Evolutionary conservation across 768 basidiomycete species (phyloP).

Genomic region (Panaeolus papilionaceus): DNA sequence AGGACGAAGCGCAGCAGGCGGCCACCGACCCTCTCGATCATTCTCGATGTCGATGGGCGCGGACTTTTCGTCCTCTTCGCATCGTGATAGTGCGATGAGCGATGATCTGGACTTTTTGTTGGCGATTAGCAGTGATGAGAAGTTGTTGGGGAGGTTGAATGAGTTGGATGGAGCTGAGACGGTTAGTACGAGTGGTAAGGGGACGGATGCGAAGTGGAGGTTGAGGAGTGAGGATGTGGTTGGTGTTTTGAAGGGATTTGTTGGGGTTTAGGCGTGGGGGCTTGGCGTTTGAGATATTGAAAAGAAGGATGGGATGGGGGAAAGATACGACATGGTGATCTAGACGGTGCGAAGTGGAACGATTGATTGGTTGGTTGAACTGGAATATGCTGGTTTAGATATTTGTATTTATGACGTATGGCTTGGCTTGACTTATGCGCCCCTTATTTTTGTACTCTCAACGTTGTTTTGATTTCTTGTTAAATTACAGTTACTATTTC

Average conservation of each 20-base stretch:
- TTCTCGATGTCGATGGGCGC: slow-evolving; percentile 25
- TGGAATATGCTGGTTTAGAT: too few species aligned
- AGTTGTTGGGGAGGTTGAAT: slow-evolving; percentile 75
- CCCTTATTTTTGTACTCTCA: too few species aligned
- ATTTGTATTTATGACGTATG: too few species aligned
- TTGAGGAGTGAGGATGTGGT: slow-evolving; percentile 43
- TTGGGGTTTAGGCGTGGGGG: too few species aligned
- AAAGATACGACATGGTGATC: not conserved
- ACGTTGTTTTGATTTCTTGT: too few species aligned
- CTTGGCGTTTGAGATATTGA: too few species aligned
- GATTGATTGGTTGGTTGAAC: too few species aligned
- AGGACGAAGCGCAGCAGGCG: slow-evolving; percentile 33
- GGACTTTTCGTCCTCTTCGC: slow-evolving; percentile 20
- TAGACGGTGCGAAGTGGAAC: slow-evolving; percentile 8
- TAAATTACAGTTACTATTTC: too few species aligned
- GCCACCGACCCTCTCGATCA: slow-evolving; percentile 20
- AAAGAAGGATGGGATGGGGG: not conserved
- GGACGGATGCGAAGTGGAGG: slow-evolving; percentile 83
- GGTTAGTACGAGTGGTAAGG: slow-evolving; percentile 69
- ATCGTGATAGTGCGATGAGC: slow-evolving; percentile 33
- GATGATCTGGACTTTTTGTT: slow-evolving; percentile 64
- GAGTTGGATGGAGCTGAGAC: slow-evolving; percentile 79
- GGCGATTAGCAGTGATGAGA: slow-evolving; percentile 78
- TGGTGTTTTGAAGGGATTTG: slow-evolving; percentile 37
- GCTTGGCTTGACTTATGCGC: too few species aligned